These are phyloP conservation scores for Clausena lansium DNA, from an alignment of 345 rosid species.

Conservation along the genomic window DNA sequence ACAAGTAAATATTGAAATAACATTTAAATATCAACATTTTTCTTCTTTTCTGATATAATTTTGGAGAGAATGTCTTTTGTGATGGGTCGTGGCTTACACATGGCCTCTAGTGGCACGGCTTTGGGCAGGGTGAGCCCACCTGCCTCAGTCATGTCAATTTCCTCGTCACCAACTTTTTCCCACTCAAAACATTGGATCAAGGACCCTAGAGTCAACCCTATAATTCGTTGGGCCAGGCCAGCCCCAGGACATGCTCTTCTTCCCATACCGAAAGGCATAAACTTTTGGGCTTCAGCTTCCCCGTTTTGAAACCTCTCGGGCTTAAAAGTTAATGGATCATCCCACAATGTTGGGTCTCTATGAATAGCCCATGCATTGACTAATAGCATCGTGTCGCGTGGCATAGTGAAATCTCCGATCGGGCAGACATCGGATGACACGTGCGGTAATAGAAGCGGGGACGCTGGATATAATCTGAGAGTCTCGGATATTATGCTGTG, in stretches of 20 bases:
- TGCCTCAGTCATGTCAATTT: constrained; percentile 25
- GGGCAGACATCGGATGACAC: not conserved
- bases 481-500: constrained; percentile 6
- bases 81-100: constrained; percentile 19
- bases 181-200: constrained; percentile 34
- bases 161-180: constrained; percentile 14
- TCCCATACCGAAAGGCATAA: constrained; percentile 26
- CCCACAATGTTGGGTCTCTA: constrained; percentile 12
- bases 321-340: constrained; percentile 1
- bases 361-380: constrained; percentile 17
- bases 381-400: not conserved
- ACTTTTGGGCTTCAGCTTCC: not conserved
- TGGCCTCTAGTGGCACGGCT: constrained; percentile 13
- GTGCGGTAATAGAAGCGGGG: constrained; percentile 3
- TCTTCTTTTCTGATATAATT: no score
- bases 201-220: constrained; percentile 23
- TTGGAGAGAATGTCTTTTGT: not conserved
- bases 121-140: constrained; percentile 15
- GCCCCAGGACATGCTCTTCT: constrained; percentile 32
- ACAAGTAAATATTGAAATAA: no score
- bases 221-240: constrained; percentile 16
- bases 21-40: no score
- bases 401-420: constrained; percentile 9
- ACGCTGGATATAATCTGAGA: not conserved
- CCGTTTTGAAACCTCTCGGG: constrained; percentile 9